A percentile compares a stretch with the other conserved stretches of the same genome.
Conservation (phyloP, 2,329 filamentous ascomycete genomes). For the Zymoseptoria ardabiliae region DNA sequence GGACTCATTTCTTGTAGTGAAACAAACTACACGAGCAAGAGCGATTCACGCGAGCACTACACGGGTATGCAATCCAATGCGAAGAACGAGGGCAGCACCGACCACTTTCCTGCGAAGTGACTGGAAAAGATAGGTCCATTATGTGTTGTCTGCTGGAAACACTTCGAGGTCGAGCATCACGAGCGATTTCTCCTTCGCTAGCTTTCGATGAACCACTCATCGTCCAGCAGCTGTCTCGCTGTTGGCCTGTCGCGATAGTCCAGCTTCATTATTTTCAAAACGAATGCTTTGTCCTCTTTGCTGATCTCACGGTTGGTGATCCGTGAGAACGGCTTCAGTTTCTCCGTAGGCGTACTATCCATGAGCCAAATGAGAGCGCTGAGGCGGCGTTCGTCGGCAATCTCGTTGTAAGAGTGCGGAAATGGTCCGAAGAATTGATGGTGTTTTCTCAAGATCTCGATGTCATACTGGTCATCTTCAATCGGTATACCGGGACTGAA, state of each 20-base stretch:
- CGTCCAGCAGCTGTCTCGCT: conserved; percentile 32
- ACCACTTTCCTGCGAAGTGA: no score
- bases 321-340: conserved; percentile 15
- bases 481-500: conserved; percentile 14
- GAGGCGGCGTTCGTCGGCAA: conserved; percentile 15
- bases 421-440: conserved; percentile 24
- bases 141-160: no score
- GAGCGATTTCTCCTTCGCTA: no score
- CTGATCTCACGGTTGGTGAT: conserved; percentile 25
- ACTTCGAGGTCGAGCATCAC: no score
- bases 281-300: conserved; percentile 30
- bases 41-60: no score
- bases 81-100: no score
- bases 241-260: conserved; percentile 38
- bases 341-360: conserved; percentile 1
- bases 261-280: conserved; percentile 40
- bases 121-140: no score
- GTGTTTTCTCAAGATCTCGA: conserved; percentile 20
- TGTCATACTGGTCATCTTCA: conserved; percentile 20
- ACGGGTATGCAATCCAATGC: no score
- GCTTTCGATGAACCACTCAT: conserved; percentile 30
- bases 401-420: conserved; percentile 18
- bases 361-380: conserved; percentile 1
- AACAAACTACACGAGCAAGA: no score
- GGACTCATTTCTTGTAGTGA: no score